phyloP scores from a whole-genome alignment of 768 basidiomycete species.

The Chalciporus pseudorubinellus region DNA sequence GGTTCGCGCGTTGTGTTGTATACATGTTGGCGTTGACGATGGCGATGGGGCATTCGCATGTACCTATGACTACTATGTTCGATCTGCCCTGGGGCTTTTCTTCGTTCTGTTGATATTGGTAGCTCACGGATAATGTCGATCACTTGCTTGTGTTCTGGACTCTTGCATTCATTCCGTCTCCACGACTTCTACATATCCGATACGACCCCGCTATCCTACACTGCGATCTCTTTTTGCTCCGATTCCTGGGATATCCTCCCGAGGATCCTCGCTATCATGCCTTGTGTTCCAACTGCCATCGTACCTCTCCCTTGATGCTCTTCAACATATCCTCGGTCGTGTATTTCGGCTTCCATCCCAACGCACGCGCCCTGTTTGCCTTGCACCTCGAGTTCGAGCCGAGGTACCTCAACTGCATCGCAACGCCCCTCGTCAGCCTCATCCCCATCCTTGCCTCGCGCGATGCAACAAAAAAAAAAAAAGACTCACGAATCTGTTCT shows the following conservation, averaged over 20 bases:
- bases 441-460: neutral
- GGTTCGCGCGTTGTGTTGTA: no score
- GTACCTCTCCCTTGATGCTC: constrained; percentile 19
- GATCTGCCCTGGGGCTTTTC: neutral
- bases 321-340: constrained; percentile 25
- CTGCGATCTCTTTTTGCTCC: no score
- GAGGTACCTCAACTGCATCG: constrained; percentile 11
- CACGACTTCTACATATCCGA: no score
- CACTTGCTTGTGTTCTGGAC: no score
- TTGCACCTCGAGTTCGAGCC: constrained; percentile 24
- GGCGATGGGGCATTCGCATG: neutral
- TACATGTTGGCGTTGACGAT: neutral
- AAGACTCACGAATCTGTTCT: neutral
- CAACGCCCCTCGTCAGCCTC: neutral
- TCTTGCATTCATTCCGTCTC: no score
- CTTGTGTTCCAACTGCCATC: constrained; percentile 16
- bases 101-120: neutral
- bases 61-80: neutral
- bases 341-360: constrained; percentile 34
- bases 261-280: no score
- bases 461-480: constrained; percentile 1
- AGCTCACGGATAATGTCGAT: neutral
- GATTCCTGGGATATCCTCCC: no score
- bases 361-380: constrained; percentile 17
- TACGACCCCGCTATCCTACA: no score